A percentile compares a stretch with the other conserved stretches of the same genome.
Evolutionary conservation across 805 yeast species (phyloP).

Genomic region (Saccharomycopsis selenospora): DNA sequence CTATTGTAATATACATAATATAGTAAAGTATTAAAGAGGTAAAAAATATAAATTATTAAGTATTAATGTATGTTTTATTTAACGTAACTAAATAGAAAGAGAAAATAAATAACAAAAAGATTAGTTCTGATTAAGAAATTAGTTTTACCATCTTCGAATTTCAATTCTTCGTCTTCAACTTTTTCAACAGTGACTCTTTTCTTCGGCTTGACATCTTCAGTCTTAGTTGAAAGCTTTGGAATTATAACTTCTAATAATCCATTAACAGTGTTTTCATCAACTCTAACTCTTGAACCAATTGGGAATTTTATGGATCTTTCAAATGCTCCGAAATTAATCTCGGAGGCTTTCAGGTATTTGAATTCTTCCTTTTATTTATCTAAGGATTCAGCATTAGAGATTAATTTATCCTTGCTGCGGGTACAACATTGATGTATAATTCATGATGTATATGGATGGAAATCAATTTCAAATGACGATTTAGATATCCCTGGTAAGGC

Average conservation of each 20-base stretch:
- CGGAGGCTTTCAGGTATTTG: constrained; percentile 39
- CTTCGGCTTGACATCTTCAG: constrained; percentile 26
- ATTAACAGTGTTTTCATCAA: constrained; percentile 48
- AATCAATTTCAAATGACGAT: constrained; percentile 46
- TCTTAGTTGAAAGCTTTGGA: constrained; percentile 36
- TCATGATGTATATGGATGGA: constrained; percentile 53
- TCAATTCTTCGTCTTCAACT: constrained; percentile 26
- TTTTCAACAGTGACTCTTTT: constrained; percentile 23
- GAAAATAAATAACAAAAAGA: too few species aligned
- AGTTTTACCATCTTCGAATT: too few species aligned
- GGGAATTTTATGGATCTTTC: constrained; percentile 54
- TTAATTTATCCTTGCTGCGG: constrained; percentile 22
- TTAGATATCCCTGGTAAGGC: constrained; percentile 56
- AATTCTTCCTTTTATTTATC: constrained; percentile 30
- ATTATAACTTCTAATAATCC: constrained; percentile 47
- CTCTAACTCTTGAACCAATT: constrained; percentile 43
- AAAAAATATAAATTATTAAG: too few species aligned
- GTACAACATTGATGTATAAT: constrained; percentile 38
- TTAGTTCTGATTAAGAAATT: too few species aligned
- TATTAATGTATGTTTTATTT: too few species aligned
- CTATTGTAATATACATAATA: too few species aligned
- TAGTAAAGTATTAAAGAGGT: too few species aligned
- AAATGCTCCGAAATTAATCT: constrained; percentile 49
- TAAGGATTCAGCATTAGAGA: constrained; percentile 29
- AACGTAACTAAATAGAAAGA: too few species aligned